Percentiles rank a stretch among this genome's conserved stretches.
phyloP scores from a whole-genome alignment of 1,284 basidiomycete genomes.

The Amylostereum chailletii region DNA sequence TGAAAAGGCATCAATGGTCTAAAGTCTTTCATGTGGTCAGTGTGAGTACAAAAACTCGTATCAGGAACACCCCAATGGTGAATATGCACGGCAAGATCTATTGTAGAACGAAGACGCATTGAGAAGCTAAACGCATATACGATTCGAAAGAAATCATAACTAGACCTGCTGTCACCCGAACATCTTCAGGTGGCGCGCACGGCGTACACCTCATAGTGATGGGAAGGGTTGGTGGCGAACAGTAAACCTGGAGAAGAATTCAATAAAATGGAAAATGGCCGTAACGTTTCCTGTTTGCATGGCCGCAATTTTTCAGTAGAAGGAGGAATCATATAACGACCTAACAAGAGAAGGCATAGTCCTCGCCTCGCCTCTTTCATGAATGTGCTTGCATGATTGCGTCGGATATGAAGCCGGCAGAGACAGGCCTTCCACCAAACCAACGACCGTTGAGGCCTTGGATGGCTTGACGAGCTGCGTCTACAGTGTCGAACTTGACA shows the following conservation, averaged over 20 bases:
- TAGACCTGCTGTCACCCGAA: slow-evolving; percentile 22
- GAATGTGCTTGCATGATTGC: slow-evolving; percentile 87
- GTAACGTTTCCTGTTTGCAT: no score
- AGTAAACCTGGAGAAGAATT: slow-evolving; percentile 13
- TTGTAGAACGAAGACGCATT: slow-evolving; percentile 16
- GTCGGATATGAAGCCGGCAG: slow-evolving; percentile 82
- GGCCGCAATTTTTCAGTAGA: no score
- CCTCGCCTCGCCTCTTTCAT: no score
- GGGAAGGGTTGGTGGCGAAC: neutral
- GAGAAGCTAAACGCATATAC: slow-evolving; percentile 14
- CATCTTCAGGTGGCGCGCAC: no score
- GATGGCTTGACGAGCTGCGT: slow-evolving; percentile 76
- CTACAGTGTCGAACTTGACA: slow-evolving; percentile 79
- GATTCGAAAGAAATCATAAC: slow-evolving; percentile 16
- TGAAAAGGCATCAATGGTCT: no score
- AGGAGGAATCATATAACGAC: no score
- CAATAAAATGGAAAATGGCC: slow-evolving; percentile 8
- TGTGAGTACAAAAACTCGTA: slow-evolving; percentile 8
- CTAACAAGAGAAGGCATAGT: no score
- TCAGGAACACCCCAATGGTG: slow-evolving; percentile 6
- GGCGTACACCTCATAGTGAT: no score
- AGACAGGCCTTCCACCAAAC: slow-evolving; percentile 88
- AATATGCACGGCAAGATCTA: slow-evolving; percentile 13
- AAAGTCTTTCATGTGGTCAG: no score
- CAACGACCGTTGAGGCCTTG: slow-evolving; percentile 90